Base-by-base conservation (phyloP, 1,284 basidiomycete species). In the Jaminaea rosea region DNA sequence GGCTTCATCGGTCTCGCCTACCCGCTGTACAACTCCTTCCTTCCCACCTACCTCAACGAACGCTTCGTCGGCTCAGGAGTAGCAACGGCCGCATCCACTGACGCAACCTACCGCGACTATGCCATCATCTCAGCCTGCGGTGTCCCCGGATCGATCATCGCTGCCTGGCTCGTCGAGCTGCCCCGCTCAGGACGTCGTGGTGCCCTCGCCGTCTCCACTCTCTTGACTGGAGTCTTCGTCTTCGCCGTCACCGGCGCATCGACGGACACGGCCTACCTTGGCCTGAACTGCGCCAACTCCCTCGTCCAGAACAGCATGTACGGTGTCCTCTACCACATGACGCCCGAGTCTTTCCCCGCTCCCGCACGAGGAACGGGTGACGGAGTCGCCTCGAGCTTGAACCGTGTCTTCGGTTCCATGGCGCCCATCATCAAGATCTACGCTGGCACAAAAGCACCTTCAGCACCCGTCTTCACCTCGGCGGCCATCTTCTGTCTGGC, bases 21-120 rank as follows among this genome's bases (percentile, higher is more conserved):
- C 53, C 71, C 71, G 21, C 63, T 73, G 21, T 73, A 65, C 62
- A 73, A 73, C 49, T 65, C 71, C 2, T 73, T 73, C 59, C 47
- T 73, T 46, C 60, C 70, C 44, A 55, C 69, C 47, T 72, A 71
- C 46, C 63, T 73, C 9, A 37, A 50, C 15, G 26, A 55, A 15
- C 17, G 19, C 19, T 21, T 13, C 19, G 39, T n/a, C 39, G 39
- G 19, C 11, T 5, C 11, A 7, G 39, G 39, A 5, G 13, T 31
- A 8, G 29, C 29, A 31, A 31, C 29, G 19, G 11, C 17, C 11
- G 39, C 17, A 23, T 24, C 19, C 6, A n/a, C n/a, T n/a, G n/a
- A 50, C 34, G 41, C 26, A n/a, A 67, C 64, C 10, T 73, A 72
- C 59, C 56, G 64, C 21, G 63, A 73, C 54, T 73, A 73, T 44